These are phyloP conservation scores for Fraxinus sp. DNA, from an alignment of 305 asterid species.

Conservation along the genomic window DNA sequence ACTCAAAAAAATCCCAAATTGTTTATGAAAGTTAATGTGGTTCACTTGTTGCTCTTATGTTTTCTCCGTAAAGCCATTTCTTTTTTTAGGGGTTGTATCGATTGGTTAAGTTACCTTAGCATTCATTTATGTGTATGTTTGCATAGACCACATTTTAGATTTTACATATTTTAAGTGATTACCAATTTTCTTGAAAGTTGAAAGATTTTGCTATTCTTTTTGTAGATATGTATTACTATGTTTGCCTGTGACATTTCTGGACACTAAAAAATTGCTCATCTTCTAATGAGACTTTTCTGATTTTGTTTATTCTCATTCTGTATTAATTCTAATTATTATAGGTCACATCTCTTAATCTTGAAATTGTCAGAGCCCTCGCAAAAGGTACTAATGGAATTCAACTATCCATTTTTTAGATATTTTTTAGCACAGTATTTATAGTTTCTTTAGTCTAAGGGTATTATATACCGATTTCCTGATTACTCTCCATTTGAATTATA, in stretches of 20 bases:
- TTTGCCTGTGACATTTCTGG: background rate
- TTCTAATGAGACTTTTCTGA: background rate
- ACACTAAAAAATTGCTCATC: background rate
- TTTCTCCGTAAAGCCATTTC: background rate
- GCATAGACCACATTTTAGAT: background rate
- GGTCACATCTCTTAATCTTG: conserved; percentile 92
- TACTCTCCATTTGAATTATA: background rate
- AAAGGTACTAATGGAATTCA: conserved; percentile 49
- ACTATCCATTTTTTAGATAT: background rate
- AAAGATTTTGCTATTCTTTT: background rate
- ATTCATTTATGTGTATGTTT: background rate
- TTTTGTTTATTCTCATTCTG: background rate
- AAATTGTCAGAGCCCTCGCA: conserved; percentile 88
- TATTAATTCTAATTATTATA: conserved; percentile 34
- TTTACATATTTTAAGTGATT: background rate
- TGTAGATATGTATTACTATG: background rate
- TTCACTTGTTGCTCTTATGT: background rate
- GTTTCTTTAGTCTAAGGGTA: background rate
- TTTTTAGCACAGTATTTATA: background rate
- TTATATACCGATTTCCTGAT: background rate
- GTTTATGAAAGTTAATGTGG: background rate
- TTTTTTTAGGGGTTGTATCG: background rate
- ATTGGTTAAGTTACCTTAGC: background rate
- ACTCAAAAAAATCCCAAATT: background rate
- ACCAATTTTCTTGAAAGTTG: background rate